phyloP scores from a whole-genome alignment of 192 early-diverging fungal species.

The Lunasporangiospora selenospora region DNA sequence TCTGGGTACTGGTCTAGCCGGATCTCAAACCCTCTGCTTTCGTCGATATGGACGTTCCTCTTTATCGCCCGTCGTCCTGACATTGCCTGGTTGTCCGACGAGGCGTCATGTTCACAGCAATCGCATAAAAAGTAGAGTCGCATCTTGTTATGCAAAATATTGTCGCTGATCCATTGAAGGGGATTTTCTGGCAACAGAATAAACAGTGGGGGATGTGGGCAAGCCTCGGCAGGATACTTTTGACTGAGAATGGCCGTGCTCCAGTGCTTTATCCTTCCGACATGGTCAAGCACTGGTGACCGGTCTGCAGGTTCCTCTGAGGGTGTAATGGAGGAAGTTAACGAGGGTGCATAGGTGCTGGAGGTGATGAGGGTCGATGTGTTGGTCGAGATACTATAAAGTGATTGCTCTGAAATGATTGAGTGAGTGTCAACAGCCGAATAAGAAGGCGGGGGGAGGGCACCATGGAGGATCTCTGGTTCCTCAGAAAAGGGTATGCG shows the following conservation, averaged over 20 bases:
- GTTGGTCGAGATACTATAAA: too few relatives aligned
- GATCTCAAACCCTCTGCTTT: conserved; percentile 24
- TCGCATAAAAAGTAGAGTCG: conserved; percentile 38
- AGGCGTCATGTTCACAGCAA: conserved; percentile 23
- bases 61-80: neutral
- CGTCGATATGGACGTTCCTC: conserved; percentile 24
- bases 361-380: too few relatives aligned
- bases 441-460: too few relatives aligned
- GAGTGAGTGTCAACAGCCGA: too few relatives aligned
- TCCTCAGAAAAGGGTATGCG: too few relatives aligned
- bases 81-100: neutral
- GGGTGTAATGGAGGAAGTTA: too few relatives aligned
- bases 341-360: too few relatives aligned
- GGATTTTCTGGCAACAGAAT: conserved; percentile 37
- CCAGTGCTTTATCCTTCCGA: conserved; percentile 17
- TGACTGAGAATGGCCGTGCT: conserved; percentile 19
- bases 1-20: conserved; percentile 31
- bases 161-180: conserved; percentile 15
- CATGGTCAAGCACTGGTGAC: conserved; percentile 15
- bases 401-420: too few relatives aligned
- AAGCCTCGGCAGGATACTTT: conserved; percentile 22
- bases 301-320: conserved; percentile 21
- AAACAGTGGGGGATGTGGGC: conserved; percentile 31
- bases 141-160: conserved; percentile 42
- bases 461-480: too few relatives aligned